phyloP scores from a whole-genome alignment of 768 basidiomycete genomes.

The Leucosporidium creatinivorum region DNA sequence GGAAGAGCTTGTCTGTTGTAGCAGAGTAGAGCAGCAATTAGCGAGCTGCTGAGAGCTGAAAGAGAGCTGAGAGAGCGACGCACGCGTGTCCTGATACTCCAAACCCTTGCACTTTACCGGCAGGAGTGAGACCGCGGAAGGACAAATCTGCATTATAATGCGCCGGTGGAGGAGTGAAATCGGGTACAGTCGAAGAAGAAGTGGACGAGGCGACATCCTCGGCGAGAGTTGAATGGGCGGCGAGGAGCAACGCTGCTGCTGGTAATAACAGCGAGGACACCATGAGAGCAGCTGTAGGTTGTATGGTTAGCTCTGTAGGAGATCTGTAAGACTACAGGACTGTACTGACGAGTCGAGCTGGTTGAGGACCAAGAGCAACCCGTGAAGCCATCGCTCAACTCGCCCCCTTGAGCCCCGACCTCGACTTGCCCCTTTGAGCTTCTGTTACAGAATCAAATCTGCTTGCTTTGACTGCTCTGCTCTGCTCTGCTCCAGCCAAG shows the following conservation, averaged over 20 bases:
- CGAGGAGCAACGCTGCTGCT: background rate
- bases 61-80: background rate
- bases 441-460: too few species aligned
- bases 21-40: background rate
- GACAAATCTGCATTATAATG: conserved; percentile 14
- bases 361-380: background rate
- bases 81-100: conserved; percentile 31
- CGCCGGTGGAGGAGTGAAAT: background rate
- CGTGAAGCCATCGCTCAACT: too few species aligned
- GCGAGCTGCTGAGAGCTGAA: background rate
- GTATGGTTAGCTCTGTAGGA: background rate
- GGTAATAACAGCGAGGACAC: background rate
- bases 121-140: conserved; percentile 23
- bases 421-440: too few species aligned
- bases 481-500: background rate
- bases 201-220: background rate
- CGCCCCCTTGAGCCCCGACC: too few species aligned
- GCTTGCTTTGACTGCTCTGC: too few species aligned
- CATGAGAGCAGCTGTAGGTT: background rate
- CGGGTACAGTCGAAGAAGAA: background rate
- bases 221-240: background rate
- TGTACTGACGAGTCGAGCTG: background rate
- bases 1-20: conserved; percentile 13
- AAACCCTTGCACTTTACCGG: conserved; percentile 9
- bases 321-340: background rate